A percentile compares a stretch with the other conserved stretches of the same genome.
Conservation (phyloP, 208 protist genomes). For the Novymonas esmeraldas region DNA sequence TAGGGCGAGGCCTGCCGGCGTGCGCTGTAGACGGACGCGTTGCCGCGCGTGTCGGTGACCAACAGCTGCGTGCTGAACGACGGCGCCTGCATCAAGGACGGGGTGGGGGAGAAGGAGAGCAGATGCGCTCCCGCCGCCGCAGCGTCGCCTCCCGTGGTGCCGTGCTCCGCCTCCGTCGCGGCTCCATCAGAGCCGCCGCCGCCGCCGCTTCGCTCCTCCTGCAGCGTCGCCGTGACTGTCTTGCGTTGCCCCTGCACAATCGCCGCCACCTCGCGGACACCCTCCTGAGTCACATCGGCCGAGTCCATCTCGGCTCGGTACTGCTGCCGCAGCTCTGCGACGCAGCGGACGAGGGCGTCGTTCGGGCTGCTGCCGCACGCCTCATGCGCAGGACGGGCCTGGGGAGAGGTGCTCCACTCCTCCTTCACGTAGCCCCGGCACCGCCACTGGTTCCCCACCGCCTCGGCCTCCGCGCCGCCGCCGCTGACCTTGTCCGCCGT, state of each 20-base stretch:
- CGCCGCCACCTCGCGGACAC: conserved; percentile 66
- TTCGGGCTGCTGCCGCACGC: conserved; percentile 51
- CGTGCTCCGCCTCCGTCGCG: too few relatives aligned
- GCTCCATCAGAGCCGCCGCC: too few relatives aligned
- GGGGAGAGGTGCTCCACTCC: conserved; percentile 72
- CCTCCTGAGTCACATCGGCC: conserved; percentile 54
- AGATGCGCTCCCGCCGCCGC: not conserved
- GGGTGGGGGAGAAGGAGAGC: not conserved
- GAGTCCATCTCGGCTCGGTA: conserved; percentile 64
- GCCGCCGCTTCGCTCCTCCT: conserved; percentile 7
- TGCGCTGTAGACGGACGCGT: conserved; percentile 19
- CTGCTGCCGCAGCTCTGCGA: conserved; percentile 55
- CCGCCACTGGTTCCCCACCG: conserved; percentile 39
- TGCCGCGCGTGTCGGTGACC: conserved; percentile 21
- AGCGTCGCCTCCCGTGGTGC: too few relatives aligned
- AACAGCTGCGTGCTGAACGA: conserved; percentile 24
- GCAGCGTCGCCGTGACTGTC: conserved; percentile 21
- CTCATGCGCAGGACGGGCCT: conserved; percentile 51
- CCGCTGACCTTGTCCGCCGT: not conserved
- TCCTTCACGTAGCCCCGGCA: conserved; percentile 87
- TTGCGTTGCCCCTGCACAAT: conserved; percentile 36
- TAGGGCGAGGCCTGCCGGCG: conserved; percentile 59
- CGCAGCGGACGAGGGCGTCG: conserved; percentile 61
- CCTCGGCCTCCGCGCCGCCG: not conserved
- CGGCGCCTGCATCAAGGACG: conserved; percentile 16